Conservation (phyloP, 2,329 filamentous ascomycete genomes). For the Byssochlamys sp. region DNA sequence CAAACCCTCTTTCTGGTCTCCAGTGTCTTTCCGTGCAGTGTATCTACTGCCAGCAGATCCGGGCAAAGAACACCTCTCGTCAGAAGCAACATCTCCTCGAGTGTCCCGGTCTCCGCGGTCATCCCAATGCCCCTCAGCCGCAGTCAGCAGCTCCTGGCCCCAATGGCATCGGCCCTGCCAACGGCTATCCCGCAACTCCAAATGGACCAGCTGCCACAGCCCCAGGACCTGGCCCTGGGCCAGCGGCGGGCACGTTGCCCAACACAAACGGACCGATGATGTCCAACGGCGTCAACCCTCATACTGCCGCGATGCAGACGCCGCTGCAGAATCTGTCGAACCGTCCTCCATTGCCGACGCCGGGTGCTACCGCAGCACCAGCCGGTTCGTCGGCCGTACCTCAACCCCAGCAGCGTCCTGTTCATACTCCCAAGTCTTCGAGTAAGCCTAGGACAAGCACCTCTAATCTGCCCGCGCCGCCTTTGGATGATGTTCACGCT, state of each 20-base stretch:
- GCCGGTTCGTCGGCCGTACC: conserved; percentile 21
- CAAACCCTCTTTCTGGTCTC: conserved; percentile 12
- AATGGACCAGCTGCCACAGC: conserved; percentile 26
- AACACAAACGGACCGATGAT: conserved; percentile 35
- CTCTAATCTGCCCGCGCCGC: conserved; percentile 37
- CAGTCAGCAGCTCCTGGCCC: conserved; percentile 28
- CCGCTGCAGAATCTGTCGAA: conserved; percentile 32
- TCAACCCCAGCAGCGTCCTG: conserved; percentile 22
- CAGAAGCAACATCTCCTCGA: conserved; percentile 45
- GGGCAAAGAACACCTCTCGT: conserved; percentile 44
- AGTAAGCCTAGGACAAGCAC: conserved; percentile 27
- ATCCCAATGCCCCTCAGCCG: conserved; percentile 35
- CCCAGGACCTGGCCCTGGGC: conserved; percentile 21
- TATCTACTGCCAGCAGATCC: conserved; percentile 45
- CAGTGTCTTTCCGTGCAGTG: conserved; percentile 45
- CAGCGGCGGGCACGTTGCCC: conserved; percentile 26
- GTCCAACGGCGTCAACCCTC: conserved; percentile 35
- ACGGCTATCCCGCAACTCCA: conserved; percentile 36
- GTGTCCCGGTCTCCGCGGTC: conserved; percentile 40
- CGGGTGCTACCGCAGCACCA: conserved; percentile 22
- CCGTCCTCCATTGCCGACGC: conserved; percentile 31
- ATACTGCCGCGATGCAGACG: conserved; percentile 35
- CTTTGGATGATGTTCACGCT: conserved; percentile 41
- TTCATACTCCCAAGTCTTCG: conserved; percentile 27
- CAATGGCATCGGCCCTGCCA: conserved; percentile 32